Conservation (phyloP, 495 filamentous ascomycete genomes). For the Chaetomium fimeti region DNA sequence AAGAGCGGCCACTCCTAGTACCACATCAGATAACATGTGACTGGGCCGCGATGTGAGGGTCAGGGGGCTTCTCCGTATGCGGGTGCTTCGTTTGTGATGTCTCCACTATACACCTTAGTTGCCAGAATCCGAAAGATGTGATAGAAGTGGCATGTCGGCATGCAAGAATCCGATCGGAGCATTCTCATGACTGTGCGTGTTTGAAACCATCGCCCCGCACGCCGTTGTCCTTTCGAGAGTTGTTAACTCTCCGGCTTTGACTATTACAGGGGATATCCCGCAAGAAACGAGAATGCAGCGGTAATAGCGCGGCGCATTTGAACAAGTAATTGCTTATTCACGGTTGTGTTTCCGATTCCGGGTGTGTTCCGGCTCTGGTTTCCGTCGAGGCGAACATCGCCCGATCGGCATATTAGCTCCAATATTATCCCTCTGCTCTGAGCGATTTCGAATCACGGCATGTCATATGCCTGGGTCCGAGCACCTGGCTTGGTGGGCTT, state of each 20-base stretch:
- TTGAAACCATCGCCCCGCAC: not conserved
- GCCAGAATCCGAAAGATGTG: not conserved
- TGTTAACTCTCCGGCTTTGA: not conserved
- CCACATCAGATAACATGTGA: no score
- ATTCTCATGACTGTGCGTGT: not conserved
- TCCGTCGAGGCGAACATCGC: not conserved
- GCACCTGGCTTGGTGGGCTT: conserved; percentile 5
- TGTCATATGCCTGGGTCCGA: not conserved
- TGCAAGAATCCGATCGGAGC: not conserved
- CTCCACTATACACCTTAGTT: no score
- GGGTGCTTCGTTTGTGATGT: not conserved
- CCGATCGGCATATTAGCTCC: not conserved
- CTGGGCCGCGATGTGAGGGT: no score
- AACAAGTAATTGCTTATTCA: conserved; percentile 3
- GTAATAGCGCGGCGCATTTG: not conserved
- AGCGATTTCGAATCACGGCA: conserved; percentile 4
- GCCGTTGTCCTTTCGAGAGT: not conserved
- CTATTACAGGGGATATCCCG: not conserved
- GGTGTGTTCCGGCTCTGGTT: not conserved
- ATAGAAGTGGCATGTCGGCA: not conserved
- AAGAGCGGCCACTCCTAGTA: no score
- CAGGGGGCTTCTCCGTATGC: not conserved
- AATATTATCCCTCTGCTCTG: not conserved
- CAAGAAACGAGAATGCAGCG: not conserved
- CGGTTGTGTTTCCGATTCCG: not conserved